Base-by-base conservation (phyloP, 495 filamentous ascomycete genomes). In the Tetracladium setigerum region DNA sequence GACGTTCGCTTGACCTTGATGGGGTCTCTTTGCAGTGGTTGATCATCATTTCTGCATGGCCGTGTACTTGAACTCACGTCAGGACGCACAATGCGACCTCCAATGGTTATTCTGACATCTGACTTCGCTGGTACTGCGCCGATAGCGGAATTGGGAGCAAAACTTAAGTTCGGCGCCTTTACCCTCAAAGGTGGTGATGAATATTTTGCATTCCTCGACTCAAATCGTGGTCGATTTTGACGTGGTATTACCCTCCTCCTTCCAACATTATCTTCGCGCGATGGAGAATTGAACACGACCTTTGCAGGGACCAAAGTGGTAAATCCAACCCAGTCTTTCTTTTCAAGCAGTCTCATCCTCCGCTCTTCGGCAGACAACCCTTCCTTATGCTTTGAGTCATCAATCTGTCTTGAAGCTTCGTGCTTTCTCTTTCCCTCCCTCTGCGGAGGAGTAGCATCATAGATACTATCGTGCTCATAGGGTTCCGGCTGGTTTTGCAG, bases 311-410 rank as follows among this genome's bases (percentile, higher is more conserved):
- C 38, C 30, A 52, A 47, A 19, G 52, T 46, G n/a, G 15, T 44
- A 4, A 57, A 39, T 9, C 57, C 54, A 3, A 54, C 38, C 57
- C 57, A 60, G 27, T 60, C 57, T n/a, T 50, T 47, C 27, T 50
- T 54, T 19, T 44, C 27, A 32, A 60, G 45, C 14, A 60, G 15
- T 33, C 39, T 60, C 30, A 40, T 38, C 37, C 54, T 45, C 38
- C 46, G 56, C 17, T 55, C 44, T 43, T 32, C 42, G 2, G 38
- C 13, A 8, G 44, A 44, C 14, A 49, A 44, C 15, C 34, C 44
- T 18, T 50, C 24, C 1, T 32, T 14, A 10, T 30, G 11, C 15
- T 51, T 17, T 38, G 30, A n/a, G 5, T 33, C n/a, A 9, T 33
- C n/a, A 30, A 35, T 6, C 3, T 22, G 17, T 30, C 16, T 30